Evolutionary conservation across 2,329 filamentous ascomycete genomes (phyloP).

Genomic region (Ascochyta pisi): DNA sequence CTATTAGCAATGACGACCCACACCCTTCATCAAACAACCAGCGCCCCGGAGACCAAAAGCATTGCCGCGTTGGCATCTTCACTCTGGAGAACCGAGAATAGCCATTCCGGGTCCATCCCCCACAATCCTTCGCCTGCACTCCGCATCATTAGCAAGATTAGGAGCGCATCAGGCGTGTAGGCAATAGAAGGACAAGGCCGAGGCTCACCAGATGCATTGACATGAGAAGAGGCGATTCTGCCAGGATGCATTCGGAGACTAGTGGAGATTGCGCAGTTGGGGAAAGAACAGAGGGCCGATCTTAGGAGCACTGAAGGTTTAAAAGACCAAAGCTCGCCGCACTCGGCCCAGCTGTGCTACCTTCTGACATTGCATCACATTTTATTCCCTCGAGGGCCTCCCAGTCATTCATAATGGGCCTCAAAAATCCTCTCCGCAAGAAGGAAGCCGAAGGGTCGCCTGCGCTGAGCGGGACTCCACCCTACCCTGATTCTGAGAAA

Average conservation of each 20-base stretch:
- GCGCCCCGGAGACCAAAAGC: slow-evolving; percentile 14
- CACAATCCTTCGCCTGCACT: slow-evolving; percentile 32
- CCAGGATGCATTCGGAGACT: slow-evolving; percentile 34
- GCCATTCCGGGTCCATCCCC: slow-evolving; percentile 29
- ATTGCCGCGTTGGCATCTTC: slow-evolving; percentile 13
- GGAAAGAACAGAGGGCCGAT: slow-evolving; percentile 32
- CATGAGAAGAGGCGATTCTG: slow-evolving; percentile 23
- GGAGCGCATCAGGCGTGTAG: slow-evolving; percentile 12
- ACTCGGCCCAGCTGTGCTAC: slow-evolving; percentile 12
- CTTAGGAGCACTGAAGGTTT: slow-evolving; percentile 32
- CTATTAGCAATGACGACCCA: slow-evolving; percentile 43
- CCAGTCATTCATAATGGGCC: slow-evolving; percentile 28
- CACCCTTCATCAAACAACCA: slow-evolving; percentile 28
- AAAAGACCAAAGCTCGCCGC: slow-evolving; percentile 26
- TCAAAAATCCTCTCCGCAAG: slow-evolving; percentile 32
- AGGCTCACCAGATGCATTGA: slow-evolving; percentile 22
- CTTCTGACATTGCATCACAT: slow-evolving; percentile 4
- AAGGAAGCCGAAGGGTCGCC: slow-evolving; percentile 28
- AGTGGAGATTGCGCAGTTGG: slow-evolving; percentile 30
- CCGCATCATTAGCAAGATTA: slow-evolving; percentile 22
- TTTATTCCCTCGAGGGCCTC: neutral
- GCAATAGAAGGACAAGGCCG: slow-evolving; percentile 5
- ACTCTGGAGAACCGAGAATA: slow-evolving; percentile 25
- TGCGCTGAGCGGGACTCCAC: slow-evolving; percentile 15
- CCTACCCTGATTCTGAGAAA: slow-evolving; percentile 31